Evolutionary conservation across 371 early-diverging fungal species (phyloP).

Genomic region (Zychaea mexicana): DNA sequence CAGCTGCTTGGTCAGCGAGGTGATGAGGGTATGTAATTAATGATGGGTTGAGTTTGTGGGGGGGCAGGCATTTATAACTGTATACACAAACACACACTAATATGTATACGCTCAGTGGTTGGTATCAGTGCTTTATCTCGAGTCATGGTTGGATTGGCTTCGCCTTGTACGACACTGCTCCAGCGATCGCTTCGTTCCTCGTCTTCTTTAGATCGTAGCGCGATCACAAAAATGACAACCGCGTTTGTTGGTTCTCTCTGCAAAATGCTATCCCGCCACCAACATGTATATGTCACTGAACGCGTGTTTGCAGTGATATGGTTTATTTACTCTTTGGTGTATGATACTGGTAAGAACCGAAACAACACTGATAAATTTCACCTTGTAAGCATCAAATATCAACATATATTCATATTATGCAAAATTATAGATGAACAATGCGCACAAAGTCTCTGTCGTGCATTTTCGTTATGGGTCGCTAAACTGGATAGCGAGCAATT

Average conservation of each 20-base stretch:
- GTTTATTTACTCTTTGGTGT: constrained; percentile 31
- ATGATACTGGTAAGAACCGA: constrained; percentile 1
- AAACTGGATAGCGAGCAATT: constrained; percentile 32
- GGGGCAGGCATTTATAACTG: neutral
- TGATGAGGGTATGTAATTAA: constrained; percentile 21
- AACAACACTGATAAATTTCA: neutral
- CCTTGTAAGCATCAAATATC: neutral
- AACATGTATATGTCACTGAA: constrained; percentile 26
- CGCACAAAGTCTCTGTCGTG: constrained; percentile 12
- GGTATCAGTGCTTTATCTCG: constrained; percentile 19
- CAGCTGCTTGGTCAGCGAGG: constrained; percentile 16
- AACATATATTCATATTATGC: too few relatives aligned
- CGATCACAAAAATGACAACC: constrained; percentile 20
- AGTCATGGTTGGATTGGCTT: constrained; percentile 4
- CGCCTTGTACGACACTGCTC: constrained; percentile 13
- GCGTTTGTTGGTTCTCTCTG: constrained; percentile 39
- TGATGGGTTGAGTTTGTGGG: neutral
- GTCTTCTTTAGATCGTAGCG: neutral
- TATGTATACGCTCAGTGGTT: constrained; percentile 19
- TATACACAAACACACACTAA: too few relatives aligned
- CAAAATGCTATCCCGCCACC: constrained; percentile 27
- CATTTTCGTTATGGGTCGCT: constrained; percentile 34
- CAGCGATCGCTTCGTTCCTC: constrained; percentile 20
- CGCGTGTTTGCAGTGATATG: constrained; percentile 32
- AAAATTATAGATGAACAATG: constrained; percentile 15